These are phyloP conservation scores for Pachysolen tannophilus DNA, from an alignment of 805 yeast genomes.

Conservation along the genomic window DNA sequence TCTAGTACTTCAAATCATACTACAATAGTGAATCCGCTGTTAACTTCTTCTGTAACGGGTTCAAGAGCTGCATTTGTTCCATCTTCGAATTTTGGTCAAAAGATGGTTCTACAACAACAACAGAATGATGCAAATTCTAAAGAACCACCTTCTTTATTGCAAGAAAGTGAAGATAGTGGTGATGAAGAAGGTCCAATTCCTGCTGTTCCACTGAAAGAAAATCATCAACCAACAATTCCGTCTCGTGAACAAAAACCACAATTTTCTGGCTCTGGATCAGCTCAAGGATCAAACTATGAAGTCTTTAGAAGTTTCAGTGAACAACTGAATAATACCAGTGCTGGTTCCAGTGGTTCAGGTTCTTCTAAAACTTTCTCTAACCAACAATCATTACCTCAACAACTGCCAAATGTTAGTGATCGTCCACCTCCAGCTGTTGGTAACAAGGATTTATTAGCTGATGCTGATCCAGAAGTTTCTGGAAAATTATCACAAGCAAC, in stretches of 20 bases:
- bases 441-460: conserved; percentile 47
- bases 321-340: conserved; percentile 7
- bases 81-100: conserved; percentile 79
- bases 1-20: conserved; percentile 5
- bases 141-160: conserved; percentile 22
- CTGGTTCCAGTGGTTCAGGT: conserved; percentile 11
- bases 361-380: neutral
- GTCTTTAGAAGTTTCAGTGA: conserved; percentile 32
- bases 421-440: conserved; percentile 7
- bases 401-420: conserved; percentile 10
- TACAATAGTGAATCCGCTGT: conserved; percentile 9
- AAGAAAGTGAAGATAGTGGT: conserved; percentile 27
- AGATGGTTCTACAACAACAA: conserved; percentile 29
- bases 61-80: conserved; percentile 56
- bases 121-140: conserved; percentile 19
- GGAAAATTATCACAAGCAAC: conserved; percentile 71
- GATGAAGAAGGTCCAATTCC: conserved; percentile 24
- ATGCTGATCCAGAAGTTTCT: conserved; percentile 55
- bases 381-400: conserved; percentile 11
- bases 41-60: conserved; percentile 24
- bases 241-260: conserved; percentile 27
- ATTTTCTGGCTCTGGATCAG: conserved; percentile 17
- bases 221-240: conserved; percentile 24
- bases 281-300: conserved; percentile 33
- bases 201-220: conserved; percentile 14